Base-by-base conservation (phyloP, 2,329 filamentous ascomycete species). In the Cytospora leucostoma region DNA sequence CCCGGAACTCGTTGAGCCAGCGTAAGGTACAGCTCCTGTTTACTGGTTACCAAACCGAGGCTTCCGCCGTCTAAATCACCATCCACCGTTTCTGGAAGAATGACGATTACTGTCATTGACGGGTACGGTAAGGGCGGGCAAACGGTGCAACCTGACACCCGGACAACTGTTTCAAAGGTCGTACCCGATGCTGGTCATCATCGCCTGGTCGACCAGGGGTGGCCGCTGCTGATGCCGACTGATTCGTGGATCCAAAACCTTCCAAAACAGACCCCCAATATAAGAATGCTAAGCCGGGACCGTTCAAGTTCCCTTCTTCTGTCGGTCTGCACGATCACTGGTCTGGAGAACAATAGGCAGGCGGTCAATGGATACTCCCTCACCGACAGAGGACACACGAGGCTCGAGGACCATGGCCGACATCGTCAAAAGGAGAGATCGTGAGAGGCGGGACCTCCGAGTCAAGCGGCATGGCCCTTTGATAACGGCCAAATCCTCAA, bases 111-210 rank as follows among this genome's bases (percentile, higher is more conserved):
- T 61, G 52, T 56, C 56, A 61, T 56, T 61, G 62, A 53, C 53
- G 47, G 32, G 40, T 53, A 49, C 13, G 49, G 33, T 21, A 52
- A 34, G 44, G 53, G 49, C 34, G 52, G 40, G 63, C 34, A 61
- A 34, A 61, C 51, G 13, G 50, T 61, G 58, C 58, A 34, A 51
- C 50, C 44, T 47, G n/a, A 47, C 44, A 47, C 44, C 44, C 44
- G 44, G 8, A 19, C 50, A 47, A 34, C 52, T 65, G 63, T 65
- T 65, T 65, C 63, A 65, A 51, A 65, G 55, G 50, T 62, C 63
- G 62, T 62, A 62, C 63, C 51, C 49, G 50, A 51, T 34, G 44
- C 34, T 61, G 62, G 62, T 56, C 62, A 50, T 62, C 63, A 27
- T 27, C 27, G 55, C 59, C 62, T 59, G 63, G 59, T 58, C 54